A percentile compares a stretch with the other conserved stretches of the same genome.
Conservation (phyloP, 345 rosid species). For the Melaleuca quinquenervia region DNA sequence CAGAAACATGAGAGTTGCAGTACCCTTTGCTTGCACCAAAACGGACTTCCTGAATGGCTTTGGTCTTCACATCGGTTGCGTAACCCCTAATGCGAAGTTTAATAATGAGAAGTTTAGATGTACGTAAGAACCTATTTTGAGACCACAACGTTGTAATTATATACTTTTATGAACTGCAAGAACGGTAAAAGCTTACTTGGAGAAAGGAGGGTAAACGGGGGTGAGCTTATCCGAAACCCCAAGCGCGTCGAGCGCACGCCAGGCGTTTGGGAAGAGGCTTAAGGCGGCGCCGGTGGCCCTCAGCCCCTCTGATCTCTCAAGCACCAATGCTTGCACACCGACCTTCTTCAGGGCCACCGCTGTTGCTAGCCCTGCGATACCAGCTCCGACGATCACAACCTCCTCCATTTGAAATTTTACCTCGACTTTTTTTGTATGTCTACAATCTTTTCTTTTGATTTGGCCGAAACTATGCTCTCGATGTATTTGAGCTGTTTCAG, state of each 20-base stretch:
- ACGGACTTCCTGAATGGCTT: constrained; percentile 3
- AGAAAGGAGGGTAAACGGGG: constrained; percentile 1
- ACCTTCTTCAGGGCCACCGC: constrained; percentile 26
- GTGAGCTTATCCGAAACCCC: constrained; percentile 27
- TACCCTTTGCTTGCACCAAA: neutral
- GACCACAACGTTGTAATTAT: neutral
- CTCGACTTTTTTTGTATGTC: neutral
- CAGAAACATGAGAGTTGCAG: neutral
- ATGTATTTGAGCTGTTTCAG: neutral
- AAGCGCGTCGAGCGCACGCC: constrained; percentile 33
- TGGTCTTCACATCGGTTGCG: constrained; percentile 12
- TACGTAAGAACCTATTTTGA: neutral
- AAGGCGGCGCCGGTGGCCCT: constrained; percentile 23
- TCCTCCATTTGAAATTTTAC: neutral
- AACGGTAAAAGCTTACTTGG: neutral
- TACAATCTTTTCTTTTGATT: neutral
- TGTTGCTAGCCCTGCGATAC: constrained; percentile 28
- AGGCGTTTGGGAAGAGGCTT: constrained; percentile 21
- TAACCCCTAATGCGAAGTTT: neutral
- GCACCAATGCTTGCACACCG: constrained; percentile 16
- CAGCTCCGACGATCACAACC: constrained; percentile 24
- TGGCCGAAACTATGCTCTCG: neutral
- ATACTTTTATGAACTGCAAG: neutral
- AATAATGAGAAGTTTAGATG: neutral
- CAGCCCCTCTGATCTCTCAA: constrained; percentile 17